Conservation (phyloP, 441 rosid genomes). For the Gossypium trilobum region DNA sequence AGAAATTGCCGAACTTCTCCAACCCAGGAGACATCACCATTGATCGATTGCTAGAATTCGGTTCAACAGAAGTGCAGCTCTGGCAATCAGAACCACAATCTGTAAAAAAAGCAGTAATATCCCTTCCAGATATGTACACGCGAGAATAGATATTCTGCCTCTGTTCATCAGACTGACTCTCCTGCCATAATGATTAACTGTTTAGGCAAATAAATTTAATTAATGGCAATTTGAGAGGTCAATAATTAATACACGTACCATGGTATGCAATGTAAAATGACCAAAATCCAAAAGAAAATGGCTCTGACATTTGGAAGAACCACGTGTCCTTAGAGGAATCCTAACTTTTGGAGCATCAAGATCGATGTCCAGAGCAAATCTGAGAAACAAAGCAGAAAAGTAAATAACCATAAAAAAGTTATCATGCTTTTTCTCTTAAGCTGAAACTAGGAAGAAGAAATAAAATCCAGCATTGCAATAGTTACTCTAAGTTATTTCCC, state of each 20-base stretch:
- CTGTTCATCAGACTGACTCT: constrained; percentile 61
- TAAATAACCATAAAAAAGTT: not conserved
- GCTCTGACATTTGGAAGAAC: constrained; percentile 57
- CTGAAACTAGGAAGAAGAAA: not conserved
- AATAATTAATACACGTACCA: constrained; percentile 41
- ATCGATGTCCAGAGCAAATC: constrained; percentile 97
- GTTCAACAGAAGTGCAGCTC: constrained; percentile 33
- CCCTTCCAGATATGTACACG: constrained; percentile 85
- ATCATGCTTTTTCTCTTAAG: not conserved
- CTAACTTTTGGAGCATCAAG: constrained; percentile 98
- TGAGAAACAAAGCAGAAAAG: constrained; percentile 30
- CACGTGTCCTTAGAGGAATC: constrained; percentile 65
- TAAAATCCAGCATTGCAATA: not conserved
- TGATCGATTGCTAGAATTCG: constrained; percentile 34
- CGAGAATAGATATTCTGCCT: constrained; percentile 85
- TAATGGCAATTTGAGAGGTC: constrained; percentile 15
- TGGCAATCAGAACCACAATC: constrained; percentile 51
- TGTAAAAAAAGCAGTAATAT: constrained; percentile 88
- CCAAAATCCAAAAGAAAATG: constrained; percentile 96
- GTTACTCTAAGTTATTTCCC: not conserved
- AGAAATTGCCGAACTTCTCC: constrained; percentile 41
- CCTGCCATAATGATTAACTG: constrained; percentile 42
- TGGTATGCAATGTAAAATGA: constrained; percentile 79
- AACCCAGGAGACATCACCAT: constrained; percentile 29
- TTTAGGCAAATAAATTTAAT: constrained; percentile 23